Evolutionary conservation across 306 rosid genomes (phyloP), one percentile per base, ranked within the genome.

Genomic region (Glycine latifolia): DNA sequence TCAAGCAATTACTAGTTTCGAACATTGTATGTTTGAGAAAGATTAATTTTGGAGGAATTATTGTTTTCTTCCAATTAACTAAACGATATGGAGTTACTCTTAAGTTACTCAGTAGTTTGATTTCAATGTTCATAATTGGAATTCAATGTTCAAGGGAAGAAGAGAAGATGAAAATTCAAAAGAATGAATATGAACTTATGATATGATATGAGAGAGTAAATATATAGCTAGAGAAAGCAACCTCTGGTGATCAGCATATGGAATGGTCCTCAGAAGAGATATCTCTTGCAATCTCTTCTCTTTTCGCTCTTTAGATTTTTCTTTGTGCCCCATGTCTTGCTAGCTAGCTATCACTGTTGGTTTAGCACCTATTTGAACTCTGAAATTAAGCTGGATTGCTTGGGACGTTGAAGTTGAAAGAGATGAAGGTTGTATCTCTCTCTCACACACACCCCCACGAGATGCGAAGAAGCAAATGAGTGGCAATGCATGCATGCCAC

Each of bases 221-320:
- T 37, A 37, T 37, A 37, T 15, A 16, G 12, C 13, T 49, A 31
- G 67, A 53, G 65, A 80, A 48, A 14, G 60, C 7, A 82, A 94
- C 97, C 91, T 91, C 72, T 92, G 97, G 82, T 91, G 97, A 90
- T 92, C 94, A 78, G 97, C 86, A 84, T 92, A 92, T 31, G 98
- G 98, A 83, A 95, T 95, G 88, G 97, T 95, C 47, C 97, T 86
- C 75, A 92, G 85, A 81, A 91, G 94, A 12, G 97, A 91, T 14
- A 92, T 91, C 80, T 92, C 94, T 82, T 95, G 97, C 85, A 79
- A 84, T 56, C 91, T 85, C 91, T 89, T 89, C 1, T 94, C 97
- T 89, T 89, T 90, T 81, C 91, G 86, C 6, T 90, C 97, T 85
- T 87, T 87, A 7, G 97, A 86, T 86, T 84, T 90, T 79, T 92